Conservation (phyloP, 345 rosid genomes). For the Pistacia vera region DNA sequence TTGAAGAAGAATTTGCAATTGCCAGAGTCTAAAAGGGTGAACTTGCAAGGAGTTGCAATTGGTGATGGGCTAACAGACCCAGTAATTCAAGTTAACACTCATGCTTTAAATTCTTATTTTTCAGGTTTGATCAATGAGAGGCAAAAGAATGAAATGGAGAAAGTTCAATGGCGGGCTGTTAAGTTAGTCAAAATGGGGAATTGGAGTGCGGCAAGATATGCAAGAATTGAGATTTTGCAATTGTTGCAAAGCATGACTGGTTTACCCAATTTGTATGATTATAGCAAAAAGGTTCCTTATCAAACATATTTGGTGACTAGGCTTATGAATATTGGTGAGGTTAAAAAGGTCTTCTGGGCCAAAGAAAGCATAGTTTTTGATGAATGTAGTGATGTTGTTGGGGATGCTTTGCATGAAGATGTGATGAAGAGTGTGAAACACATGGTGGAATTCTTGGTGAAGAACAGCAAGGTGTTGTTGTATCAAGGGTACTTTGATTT, state of each 20-base stretch:
- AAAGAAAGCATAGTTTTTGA: slow-evolving; percentile 45
- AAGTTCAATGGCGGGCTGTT: slow-evolving; percentile 47
- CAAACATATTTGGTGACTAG: slow-evolving; percentile 39
- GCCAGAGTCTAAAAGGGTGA: slow-evolving; percentile 34
- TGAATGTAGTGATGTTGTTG: slow-evolving; percentile 52
- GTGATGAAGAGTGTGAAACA: slow-evolving; percentile 76
- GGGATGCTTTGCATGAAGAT: slow-evolving; percentile 41
- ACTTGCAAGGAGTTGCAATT: slow-evolving; percentile 68
- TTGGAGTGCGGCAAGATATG: slow-evolving; percentile 70
- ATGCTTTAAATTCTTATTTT: slow-evolving; percentile 58
- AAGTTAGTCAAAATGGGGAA: slow-evolving; percentile 36
- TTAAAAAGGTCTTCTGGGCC: slow-evolving; percentile 51
- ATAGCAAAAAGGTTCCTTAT: slow-evolving; percentile 47
- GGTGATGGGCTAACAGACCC: slow-evolving; percentile 90
- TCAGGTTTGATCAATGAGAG: slow-evolving; percentile 67
- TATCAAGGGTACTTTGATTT: slow-evolving; percentile 70
- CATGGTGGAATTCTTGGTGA: slow-evolving; percentile 63
- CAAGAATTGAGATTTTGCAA: slow-evolving; percentile 39
- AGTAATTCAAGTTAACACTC: slow-evolving; percentile 50
- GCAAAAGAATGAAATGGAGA: slow-evolving; percentile 61
- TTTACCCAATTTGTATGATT: slow-evolving; percentile 68
- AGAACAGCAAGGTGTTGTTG: slow-evolving; percentile 54
- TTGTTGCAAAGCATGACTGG: slow-evolving; percentile 65
- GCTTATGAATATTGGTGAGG: slow-evolving; percentile 43
- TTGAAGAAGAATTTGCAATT: slow-evolving; percentile 43